Evolutionary conservation across 139 green algal genomes (phyloP), one percentile per base, ranked within the genome.

Genomic region (Spirogloea muscicola): DNA sequence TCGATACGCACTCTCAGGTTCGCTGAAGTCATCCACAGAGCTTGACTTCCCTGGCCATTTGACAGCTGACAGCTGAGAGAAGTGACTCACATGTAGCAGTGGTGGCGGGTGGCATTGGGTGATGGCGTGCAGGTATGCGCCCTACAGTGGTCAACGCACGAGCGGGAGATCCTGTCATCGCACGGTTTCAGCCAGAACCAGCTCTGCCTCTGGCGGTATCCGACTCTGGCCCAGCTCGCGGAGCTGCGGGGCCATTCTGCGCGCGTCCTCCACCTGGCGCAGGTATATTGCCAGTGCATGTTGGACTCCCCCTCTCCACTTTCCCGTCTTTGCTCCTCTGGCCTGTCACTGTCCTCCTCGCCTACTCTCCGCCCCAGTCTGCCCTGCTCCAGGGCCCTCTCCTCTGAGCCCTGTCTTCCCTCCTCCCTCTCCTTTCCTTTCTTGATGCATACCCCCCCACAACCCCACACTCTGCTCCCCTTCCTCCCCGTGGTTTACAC

Each of bases 191-290:
- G 62, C 70, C 86, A 91, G 70, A 95, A 93, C 72, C 89, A 94
- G 84, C 86, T 95, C 52, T 94, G 90, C 83, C 84, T 95, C 25
- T 95, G 90, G 90, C 91, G 91, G 75, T 95, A 95, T 75, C 90
- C 90, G 33, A 46, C 48, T 27, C 49, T 59, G 6, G 3, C 49
- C 10, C 49, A 25, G 27, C 49, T 27, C 9, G 6, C 9, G 27
- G 27, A 3, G 27, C 49, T 27, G 6, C 49, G 27, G 16, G 43
- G 43, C 13, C 43, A 51, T 13, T 25, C 43, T 13, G 10, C 43
- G 10, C 43, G 48, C 25, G 25, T 57, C 21, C 5, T 57, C 25
- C 48, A 31, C 48, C 5, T 57, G 21, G 3, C 48, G 25, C 25
- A 2, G 48, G 21, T 6, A 2, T 57, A 31, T 57, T n/a, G n/a